These are phyloP conservation scores for Penicillium sp. DNA, from an alignment of 2,329 filamentous ascomycete genomes.

Conservation along the genomic window DNA sequence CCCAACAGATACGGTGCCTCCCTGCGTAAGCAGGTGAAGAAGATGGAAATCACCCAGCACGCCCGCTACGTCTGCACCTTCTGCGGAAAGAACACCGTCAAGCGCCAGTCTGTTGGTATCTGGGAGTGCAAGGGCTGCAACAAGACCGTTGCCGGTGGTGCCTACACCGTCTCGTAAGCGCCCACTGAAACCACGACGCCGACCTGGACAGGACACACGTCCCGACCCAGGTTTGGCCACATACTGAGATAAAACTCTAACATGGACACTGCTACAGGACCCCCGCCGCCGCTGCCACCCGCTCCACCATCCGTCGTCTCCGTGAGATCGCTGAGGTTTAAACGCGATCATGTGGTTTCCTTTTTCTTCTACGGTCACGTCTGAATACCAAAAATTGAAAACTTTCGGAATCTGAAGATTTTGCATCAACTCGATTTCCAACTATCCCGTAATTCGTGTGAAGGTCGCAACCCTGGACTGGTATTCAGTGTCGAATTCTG, in stretches of 20 bases:
- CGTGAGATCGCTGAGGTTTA: constrained; percentile 92
- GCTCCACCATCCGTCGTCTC: constrained; percentile 94
- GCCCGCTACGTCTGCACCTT: constrained; percentile 96
- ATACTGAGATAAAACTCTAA: constrained; percentile 1
- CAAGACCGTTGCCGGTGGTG: constrained; percentile 89
- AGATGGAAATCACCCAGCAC: constrained; percentile 99
- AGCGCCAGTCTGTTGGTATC: constrained; percentile 87
- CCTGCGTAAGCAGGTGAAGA: constrained; percentile 98
- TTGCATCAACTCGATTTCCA: constrained; percentile 18
- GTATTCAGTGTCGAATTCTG: neutral
- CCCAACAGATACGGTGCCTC: constrained; percentile 86
- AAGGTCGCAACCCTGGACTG: neutral
- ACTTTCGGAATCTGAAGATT: constrained; percentile 31
- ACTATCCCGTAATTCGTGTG: constrained; percentile 19
- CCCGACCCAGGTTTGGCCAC: neutral
- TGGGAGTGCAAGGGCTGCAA: constrained; percentile 95
- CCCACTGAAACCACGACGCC: constrained; percentile 3
- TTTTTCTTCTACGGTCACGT: constrained; percentile 34
- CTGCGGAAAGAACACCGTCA: constrained; percentile 95
- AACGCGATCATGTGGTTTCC: constrained; percentile 35
- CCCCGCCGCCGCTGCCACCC: constrained; percentile 85
- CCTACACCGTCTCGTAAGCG: constrained; percentile 91
- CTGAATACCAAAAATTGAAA: constrained; percentile 38
- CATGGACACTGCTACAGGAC: constrained; percentile 54
- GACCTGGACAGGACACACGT: neutral